phyloP scores from a whole-genome alignment of 176 grass and related monocot genomes.

The Neostapfia colusana region DNA sequence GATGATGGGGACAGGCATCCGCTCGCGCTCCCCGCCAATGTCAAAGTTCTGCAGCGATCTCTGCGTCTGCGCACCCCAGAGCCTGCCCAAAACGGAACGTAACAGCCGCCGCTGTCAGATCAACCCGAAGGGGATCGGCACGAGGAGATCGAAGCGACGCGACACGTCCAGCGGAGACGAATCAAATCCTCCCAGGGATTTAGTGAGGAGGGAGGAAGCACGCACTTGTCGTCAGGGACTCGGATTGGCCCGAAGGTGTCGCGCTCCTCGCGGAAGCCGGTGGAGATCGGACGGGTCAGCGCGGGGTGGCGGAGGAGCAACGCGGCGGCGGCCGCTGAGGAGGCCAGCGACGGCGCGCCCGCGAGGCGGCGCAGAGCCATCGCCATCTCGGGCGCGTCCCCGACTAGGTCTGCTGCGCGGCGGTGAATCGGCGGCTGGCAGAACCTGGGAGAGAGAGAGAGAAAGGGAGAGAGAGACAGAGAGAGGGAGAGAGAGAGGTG shows the following conservation, averaged over 20 bases:
- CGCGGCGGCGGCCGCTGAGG: constrained; percentile 15
- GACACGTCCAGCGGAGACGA: background rate
- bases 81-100: constrained; percentile 39
- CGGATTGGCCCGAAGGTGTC: constrained; percentile 90
- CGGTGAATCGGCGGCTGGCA: constrained; percentile 35
- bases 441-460: constrained; percentile 3
- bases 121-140: background rate
- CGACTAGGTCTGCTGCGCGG: background rate
- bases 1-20: constrained; percentile 93
- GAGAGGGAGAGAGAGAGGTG: background rate
- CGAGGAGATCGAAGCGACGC: constrained; percentile 24
- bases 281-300: constrained; percentile 63
- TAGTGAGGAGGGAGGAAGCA: background rate
- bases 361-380: constrained; percentile 67
- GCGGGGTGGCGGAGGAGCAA: constrained; percentile 50
- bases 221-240: constrained; percentile 83
- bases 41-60: constrained; percentile 96
- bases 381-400: constrained; percentile 45
- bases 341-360: constrained; percentile 34
- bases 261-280: constrained; percentile 78
- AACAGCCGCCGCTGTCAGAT: constrained; percentile 5
- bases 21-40: constrained; percentile 76
- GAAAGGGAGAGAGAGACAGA: background rate
- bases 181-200: background rate
- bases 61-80: constrained; percentile 99